phyloP scores from a whole-genome alignment of 345 rosid genomes.

The Citrus maxima region DNA sequence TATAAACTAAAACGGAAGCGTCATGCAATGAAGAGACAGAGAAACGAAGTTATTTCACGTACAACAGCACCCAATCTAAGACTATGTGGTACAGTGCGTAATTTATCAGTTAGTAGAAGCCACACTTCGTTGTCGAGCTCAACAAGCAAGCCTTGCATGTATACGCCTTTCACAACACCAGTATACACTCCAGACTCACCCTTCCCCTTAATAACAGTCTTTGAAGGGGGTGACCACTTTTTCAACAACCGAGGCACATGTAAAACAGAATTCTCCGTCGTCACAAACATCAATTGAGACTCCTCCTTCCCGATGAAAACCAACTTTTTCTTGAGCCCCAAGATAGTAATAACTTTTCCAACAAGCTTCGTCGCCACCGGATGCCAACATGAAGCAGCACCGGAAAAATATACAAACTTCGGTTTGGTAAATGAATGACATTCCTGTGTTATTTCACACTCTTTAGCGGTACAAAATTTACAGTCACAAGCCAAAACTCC shows the following conservation, averaged over 20 bases:
- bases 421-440: constrained; percentile 43
- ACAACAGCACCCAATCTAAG: constrained; percentile 74
- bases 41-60: constrained; percentile 26
- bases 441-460: background rate
- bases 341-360: constrained; percentile 42
- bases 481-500: constrained; percentile 58
- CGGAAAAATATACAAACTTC: constrained; percentile 57
- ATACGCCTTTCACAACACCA: constrained; percentile 67
- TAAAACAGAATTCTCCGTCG: constrained; percentile 46
- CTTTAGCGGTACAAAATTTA: constrained; percentile 31
- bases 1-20: background rate
- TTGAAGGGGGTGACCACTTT: constrained; percentile 22
- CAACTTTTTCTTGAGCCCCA: constrained; percentile 69
- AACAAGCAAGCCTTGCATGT: constrained; percentile 72
- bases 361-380: constrained; percentile 63
- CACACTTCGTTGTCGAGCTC: constrained; percentile 84
- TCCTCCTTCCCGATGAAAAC: constrained; percentile 46
- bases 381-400: constrained; percentile 65
- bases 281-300: constrained; percentile 56
- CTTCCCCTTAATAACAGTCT: constrained; percentile 30
- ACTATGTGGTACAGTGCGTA: constrained; percentile 53
- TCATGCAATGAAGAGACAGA: background rate
- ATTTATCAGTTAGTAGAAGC: constrained; percentile 73
- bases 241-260: constrained; percentile 34
- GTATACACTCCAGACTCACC: constrained; percentile 56